Percentiles rank a stretch among this genome's conserved stretches.
phyloP scores from a whole-genome alignment of 768 basidiomycete genomes.

The Russula virescens region DNA sequence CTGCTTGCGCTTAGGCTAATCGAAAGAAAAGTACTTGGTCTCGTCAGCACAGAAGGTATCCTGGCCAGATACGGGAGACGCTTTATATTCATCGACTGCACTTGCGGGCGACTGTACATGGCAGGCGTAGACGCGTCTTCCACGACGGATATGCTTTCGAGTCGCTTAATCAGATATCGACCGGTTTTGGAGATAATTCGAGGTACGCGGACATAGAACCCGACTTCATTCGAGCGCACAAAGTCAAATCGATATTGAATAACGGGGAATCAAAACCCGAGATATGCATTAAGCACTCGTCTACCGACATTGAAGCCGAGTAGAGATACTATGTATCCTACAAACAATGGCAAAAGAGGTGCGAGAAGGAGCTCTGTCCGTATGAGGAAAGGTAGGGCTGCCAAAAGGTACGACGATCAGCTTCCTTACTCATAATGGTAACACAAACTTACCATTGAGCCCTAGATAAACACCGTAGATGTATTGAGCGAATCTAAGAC shows the following conservation, averaged over 20 bases:
- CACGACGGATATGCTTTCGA: too few relatives aligned
- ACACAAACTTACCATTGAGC: slow-evolving; percentile 54
- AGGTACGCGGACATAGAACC: too few relatives aligned
- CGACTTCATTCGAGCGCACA: neutral
- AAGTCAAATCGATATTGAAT: neutral
- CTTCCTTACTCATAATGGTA: neutral
- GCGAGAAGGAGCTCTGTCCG: slow-evolving; percentile 88
- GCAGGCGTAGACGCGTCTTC: too few relatives aligned
- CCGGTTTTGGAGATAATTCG: too few relatives aligned
- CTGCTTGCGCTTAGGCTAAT: too few relatives aligned
- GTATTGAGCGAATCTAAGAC: slow-evolving; percentile 77
- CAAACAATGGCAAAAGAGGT: slow-evolving; percentile 82
- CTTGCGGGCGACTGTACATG: too few relatives aligned
- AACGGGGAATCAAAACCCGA: slow-evolving; percentile 37
- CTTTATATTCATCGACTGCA: too few relatives aligned
- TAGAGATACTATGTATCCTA: slow-evolving; percentile 78
- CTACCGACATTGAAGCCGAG: slow-evolving; percentile 89
- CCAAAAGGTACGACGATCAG: slow-evolving; percentile 18
- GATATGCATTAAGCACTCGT: slow-evolving; percentile 75
- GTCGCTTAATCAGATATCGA: too few relatives aligned
- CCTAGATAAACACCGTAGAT: slow-evolving; percentile 89
- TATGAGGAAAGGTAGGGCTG: slow-evolving; percentile 91
- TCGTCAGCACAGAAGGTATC: too few relatives aligned
- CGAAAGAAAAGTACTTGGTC: too few relatives aligned
- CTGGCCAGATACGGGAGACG: too few relatives aligned